Base-by-base conservation (phyloP, 108 stramenopile genomes). In the Cylindrotheca fusiformis region DNA sequence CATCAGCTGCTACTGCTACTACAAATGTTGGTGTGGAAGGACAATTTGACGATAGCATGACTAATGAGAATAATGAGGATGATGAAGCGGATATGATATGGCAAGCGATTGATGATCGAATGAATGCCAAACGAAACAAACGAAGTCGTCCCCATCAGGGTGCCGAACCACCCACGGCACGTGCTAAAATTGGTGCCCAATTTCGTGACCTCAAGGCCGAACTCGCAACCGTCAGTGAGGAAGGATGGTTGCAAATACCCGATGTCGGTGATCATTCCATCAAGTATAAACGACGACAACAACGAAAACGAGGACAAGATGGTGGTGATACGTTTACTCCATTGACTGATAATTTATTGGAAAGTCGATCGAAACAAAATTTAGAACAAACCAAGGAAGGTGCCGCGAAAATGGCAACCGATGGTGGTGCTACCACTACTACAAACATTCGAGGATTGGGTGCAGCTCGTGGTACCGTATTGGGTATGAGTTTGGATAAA, bases 181-280 rank as follows among this genome's bases (percentile, higher is more conserved):
- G 77, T 33, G 32, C 63, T 29, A 78, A 88, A 29, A 96, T 97
- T 60, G 85, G 91, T 6, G 92, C 95, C 61, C 96, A 98, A 73
- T 99, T 99, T 68, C 86, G 95, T 23, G 97, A 99, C 61, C 74
- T 96, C 36, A 98, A 98, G 75, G 77, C 84, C 64, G 77, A 97
- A 67, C 56, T 99, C 49, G 86, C 82, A 1, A 71, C 72, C 31
- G 91, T 99, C 26, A 81, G 91, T 1, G 82, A 90, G 52, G 91
- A 80, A n/a, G 88, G 97, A 61, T 99, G 99, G 99, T 88, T 95
- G 19, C 79, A 80, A 26, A 94, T 99, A 24, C 99, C 99, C 1
- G 99, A 99, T 50, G 72, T 60, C 10, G 95, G 97, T 0, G 97
- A 97, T 82, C 76, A 93, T 70, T 77, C 79, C 45, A 71, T 97